Base-by-base conservation (phyloP, 1,284 basidiomycete genomes). In the Pholiota adiposa region DNA sequence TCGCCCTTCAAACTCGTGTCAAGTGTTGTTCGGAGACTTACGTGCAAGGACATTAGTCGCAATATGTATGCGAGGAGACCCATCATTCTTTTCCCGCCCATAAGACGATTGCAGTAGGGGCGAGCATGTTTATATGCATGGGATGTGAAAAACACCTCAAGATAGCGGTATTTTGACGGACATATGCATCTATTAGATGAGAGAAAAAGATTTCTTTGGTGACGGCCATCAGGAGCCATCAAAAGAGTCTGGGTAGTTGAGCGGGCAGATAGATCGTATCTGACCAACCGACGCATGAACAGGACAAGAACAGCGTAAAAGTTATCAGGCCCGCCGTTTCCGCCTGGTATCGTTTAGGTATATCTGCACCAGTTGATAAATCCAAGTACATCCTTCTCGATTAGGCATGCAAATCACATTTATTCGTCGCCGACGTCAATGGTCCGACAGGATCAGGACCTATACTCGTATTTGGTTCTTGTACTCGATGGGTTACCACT, bases 401-500 rank as follows among this genome's bases (percentile, higher is more conserved):
- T 54, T 36, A 52, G 58, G 64, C n/a, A 58, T 27, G 59, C 36
- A 59, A 56, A 63, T 65, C 59, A 56, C 54, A 60, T 52, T 38
- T 44, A 54, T 25, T 25, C 31, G 31, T 6, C 53, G 43, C 64
- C 64, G 64, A 65, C 50, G 43, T 63, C 58, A 49, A 61, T 63
- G 59, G 62, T 59, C 64, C 64, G 64, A 63, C 62, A 33, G 59
- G 55, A 64, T 57, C 56, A 63, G 60, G 59, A 63, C 61, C 49
- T 57, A 62, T 66, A 64, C 51, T 63, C 56, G 63, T 65, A 66
- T 60, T 60, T 66, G 63, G 59, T 12, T 62, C 50, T 66, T 66
- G 63, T 66, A 51, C 65, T 64, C 52, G 36, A 62, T 54, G 59
- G 60, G 58, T 48, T 54, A 59, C 40, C 60, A 50, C 27, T 38